Percentiles rank a stretch among this genome's conserved stretches.
phyloP scores from a whole-genome alignment of 2,329 filamentous ascomycete species.

The Cordyceps pruinosa region DNA sequence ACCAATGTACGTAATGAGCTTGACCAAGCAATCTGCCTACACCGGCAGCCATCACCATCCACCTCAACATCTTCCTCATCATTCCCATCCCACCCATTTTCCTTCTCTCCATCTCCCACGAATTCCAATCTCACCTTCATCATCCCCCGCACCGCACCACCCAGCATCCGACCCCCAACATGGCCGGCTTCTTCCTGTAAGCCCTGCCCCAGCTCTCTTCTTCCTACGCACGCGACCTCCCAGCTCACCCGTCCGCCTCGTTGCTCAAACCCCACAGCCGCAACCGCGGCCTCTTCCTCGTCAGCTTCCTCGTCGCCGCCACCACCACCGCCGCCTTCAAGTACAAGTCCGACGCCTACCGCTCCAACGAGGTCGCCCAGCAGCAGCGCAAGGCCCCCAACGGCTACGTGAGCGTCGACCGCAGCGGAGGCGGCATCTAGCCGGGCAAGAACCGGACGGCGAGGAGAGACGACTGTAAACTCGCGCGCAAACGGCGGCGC shows the following conservation, averaged over 20 bases:
- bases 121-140: neutral
- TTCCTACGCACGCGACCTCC: conserved; percentile 1
- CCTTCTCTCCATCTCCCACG: neutral
- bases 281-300: conserved; percentile 30
- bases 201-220: neutral
- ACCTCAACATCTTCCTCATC: neutral
- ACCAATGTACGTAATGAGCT: neutral
- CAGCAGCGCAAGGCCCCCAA: conserved; percentile 28
- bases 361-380: conserved; percentile 38
- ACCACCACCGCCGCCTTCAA: conserved; percentile 23
- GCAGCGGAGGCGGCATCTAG: conserved; percentile 41
- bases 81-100: neutral
- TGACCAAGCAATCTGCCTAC: neutral
- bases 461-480: neutral
- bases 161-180: neutral
- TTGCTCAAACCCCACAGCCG: conserved; percentile 26
- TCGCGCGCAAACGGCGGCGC: neutral
- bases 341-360: conserved; percentile 31
- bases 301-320: conserved; percentile 25
- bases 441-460: neutral
- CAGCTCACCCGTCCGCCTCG: too few species aligned
- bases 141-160: neutral
- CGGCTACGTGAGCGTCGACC: conserved; percentile 45
- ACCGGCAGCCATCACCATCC: neutral
- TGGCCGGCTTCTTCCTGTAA: conserved; percentile 1